phyloP scores from a whole-genome alignment of 441 rosid species.

The Populus hybrid region DNA sequence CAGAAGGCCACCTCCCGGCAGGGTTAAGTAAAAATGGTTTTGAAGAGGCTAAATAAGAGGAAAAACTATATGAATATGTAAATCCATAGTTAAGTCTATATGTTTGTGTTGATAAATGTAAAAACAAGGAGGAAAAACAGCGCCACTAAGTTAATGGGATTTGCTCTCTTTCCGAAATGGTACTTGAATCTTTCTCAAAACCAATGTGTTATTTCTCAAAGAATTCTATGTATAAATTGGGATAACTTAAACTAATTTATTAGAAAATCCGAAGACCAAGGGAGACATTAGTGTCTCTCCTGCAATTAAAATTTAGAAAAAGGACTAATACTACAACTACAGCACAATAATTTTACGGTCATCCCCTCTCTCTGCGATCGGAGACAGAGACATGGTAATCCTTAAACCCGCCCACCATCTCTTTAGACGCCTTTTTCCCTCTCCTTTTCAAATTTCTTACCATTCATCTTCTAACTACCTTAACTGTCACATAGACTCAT shows the following conservation, averaged over 20 bases:
- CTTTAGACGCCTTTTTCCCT: neutral
- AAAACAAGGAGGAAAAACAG: neutral
- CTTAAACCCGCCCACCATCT: neutral
- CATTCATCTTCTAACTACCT: slow-evolving; percentile 30
- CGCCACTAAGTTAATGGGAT: neutral
- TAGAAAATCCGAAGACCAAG: neutral
- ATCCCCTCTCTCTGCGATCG: neutral
- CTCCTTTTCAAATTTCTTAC: slow-evolving; percentile 11
- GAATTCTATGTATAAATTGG: neutral
- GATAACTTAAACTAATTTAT: neutral
- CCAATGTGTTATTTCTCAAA: neutral
- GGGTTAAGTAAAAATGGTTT: too few species aligned
- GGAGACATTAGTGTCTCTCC: neutral
- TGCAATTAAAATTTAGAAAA: neutral
- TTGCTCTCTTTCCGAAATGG: neutral
- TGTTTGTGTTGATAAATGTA: neutral
- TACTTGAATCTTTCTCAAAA: neutral
- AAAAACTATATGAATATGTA: too few species aligned
- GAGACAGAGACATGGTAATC: neutral
- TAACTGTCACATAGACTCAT: slow-evolving; percentile 27
- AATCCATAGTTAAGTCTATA: too few species aligned
- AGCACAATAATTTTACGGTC: neutral
- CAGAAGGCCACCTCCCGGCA: too few species aligned
- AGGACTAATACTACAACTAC: neutral
- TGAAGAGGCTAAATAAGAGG: too few species aligned